A percentile compares a stretch with the other conserved stretches of the same genome.
These are phyloP conservation scores for Populus alba DNA, from an alignment of 345 rosid species.

Conservation along the genomic window DNA sequence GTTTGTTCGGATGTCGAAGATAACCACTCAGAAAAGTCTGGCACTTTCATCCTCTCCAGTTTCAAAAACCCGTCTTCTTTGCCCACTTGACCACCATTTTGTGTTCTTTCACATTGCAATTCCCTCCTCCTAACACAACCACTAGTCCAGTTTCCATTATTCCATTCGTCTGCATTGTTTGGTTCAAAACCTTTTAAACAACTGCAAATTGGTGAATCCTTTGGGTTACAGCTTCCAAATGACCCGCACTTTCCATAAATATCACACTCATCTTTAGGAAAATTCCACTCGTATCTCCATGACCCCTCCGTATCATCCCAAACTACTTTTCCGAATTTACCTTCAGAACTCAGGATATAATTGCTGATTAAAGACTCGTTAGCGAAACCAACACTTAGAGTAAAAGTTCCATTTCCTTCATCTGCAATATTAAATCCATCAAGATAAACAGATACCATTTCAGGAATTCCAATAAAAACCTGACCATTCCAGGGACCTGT, in stretches of 20 bases:
- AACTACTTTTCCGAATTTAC: slow-evolving; percentile 13
- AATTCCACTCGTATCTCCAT: not conserved
- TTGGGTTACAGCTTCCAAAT: slow-evolving; percentile 28
- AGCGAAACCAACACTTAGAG: slow-evolving; percentile 2
- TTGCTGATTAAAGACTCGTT: slow-evolving; percentile 3
- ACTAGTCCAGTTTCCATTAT: slow-evolving; percentile 31
- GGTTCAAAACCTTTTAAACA: slow-evolving; percentile 53
- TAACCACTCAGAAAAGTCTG: slow-evolving; percentile 26
- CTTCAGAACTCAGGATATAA: slow-evolving; percentile 31
- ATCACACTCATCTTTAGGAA: slow-evolving; percentile 26
- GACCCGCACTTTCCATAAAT: slow-evolving; percentile 44
- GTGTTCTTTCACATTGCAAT: slow-evolving; percentile 29
- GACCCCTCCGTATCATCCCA: too few species aligned
- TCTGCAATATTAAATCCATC: slow-evolving; percentile 24
- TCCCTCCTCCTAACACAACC: slow-evolving; percentile 42
- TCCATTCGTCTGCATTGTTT: slow-evolving; percentile 37
- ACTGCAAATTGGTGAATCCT: slow-evolving; percentile 35
- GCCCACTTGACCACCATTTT: slow-evolving; percentile 20
- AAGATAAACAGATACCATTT: slow-evolving; percentile 28
- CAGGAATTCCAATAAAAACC: slow-evolving; percentile 32
- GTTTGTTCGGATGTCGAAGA: slow-evolving; percentile 6
- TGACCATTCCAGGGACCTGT: slow-evolving; percentile 65
- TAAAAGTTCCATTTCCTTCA: slow-evolving; percentile 24
- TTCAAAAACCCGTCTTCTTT: slow-evolving; percentile 22
- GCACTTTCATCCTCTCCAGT: slow-evolving; percentile 18